Conservation (phyloP, 2,329 filamentous ascomycete genomes). For the Cladophialophora yegresii region DNA sequence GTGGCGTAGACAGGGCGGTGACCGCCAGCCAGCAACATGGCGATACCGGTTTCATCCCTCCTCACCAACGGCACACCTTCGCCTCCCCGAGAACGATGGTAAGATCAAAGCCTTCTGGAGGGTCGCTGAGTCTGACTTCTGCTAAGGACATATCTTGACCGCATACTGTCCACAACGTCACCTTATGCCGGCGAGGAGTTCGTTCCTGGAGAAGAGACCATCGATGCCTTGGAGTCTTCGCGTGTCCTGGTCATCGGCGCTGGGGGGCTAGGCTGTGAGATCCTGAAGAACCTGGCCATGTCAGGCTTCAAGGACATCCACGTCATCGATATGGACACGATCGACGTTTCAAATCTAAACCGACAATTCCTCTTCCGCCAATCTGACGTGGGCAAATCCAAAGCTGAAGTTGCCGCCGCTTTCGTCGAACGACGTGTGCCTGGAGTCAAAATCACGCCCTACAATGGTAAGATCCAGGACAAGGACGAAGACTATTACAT, state of each 20-base stretch:
- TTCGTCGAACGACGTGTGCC: conserved; percentile 90
- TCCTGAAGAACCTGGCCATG: conserved; percentile 91
- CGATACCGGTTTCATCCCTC: conserved; percentile 25
- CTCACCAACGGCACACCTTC: conserved; percentile 30
- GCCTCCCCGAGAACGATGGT: conserved; percentile 38
- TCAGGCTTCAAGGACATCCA: conserved; percentile 97
- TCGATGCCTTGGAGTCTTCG: conserved; percentile 64
- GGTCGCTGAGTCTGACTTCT: not conserved
- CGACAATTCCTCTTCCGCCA: conserved; percentile 95
- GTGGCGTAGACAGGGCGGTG: not conserved
- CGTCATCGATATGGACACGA: conserved; percentile 99
- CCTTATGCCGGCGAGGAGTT: conserved; percentile 75
- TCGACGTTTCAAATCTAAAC: conserved; percentile 97
- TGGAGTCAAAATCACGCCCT: conserved; percentile 88
- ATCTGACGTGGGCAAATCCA: conserved; percentile 86
- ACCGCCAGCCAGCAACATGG: conserved; percentile 16
- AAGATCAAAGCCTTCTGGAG: conserved; percentile 11
- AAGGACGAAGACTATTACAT: conserved; percentile 96
- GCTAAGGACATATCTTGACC: conserved; percentile 80
- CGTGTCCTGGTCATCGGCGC: conserved; percentile 75
- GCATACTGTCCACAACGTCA: conserved; percentile 72
- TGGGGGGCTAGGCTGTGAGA: conserved; percentile 91
- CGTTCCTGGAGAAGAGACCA: conserved; percentile 54
- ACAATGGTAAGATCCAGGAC: conserved; percentile 94
- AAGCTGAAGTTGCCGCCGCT: conserved; percentile 86